Conservation (phyloP, 2,329 filamentous ascomycete species). For the Trichoderma koningii region DNA sequence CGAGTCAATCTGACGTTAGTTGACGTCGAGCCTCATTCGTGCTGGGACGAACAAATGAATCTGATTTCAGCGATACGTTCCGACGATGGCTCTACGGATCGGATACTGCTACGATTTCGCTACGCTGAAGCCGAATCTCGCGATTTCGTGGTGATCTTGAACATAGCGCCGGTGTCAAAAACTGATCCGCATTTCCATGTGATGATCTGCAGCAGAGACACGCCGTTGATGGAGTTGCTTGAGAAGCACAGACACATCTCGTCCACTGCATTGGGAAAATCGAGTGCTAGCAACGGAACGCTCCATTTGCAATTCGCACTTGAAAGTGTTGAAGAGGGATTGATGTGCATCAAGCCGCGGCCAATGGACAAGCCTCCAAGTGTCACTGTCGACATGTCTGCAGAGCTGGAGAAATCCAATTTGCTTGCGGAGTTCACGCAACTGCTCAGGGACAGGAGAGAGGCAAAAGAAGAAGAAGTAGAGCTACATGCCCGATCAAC, state of each 20-base stretch:
- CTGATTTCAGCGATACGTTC: not conserved
- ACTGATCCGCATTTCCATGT: too few species aligned
- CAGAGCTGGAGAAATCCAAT: not conserved
- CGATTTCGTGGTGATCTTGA: too few species aligned
- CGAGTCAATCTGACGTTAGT: not conserved
- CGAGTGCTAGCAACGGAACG: slow-evolving; percentile 13
- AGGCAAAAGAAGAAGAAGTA: not conserved
- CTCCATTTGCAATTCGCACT: slow-evolving; percentile 12
- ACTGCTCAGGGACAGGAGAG: not conserved
- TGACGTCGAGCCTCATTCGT: slow-evolving; percentile 1
- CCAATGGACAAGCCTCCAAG: not conserved
- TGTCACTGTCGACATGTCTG: not conserved
- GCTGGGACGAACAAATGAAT: slow-evolving; percentile 17
- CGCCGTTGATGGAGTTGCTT: not conserved
- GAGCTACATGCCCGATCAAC: not conserved
- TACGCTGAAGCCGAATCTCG: not conserved
- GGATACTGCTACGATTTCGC: not conserved
- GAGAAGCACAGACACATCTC: not conserved
- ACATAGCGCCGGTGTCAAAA: too few species aligned
- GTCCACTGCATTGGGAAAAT: not conserved
- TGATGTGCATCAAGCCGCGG: not conserved
- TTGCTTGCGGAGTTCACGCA: not conserved
- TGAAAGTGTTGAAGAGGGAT: not conserved
- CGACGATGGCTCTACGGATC: fast-evolving
- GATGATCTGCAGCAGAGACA: slow-evolving; percentile 14